Conservation (phyloP, 768 basidiomycete species). For the Auricularia heimuer region DNA sequence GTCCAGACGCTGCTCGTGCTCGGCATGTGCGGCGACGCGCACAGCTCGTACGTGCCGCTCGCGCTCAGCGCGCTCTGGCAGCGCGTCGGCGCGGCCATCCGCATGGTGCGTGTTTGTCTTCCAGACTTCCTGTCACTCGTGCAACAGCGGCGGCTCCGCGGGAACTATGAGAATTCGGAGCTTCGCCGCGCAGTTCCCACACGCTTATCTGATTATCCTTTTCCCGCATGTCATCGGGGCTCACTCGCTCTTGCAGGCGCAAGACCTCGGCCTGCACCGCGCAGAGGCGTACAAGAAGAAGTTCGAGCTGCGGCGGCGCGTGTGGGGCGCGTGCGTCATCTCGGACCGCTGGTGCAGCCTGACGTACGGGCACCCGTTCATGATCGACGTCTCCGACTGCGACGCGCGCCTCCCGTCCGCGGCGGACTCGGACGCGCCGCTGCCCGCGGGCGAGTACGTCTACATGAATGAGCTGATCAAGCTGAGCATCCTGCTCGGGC, state of each 20-base stretch:
- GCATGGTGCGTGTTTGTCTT: constrained; percentile 59
- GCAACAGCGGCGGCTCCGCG: constrained; percentile 7
- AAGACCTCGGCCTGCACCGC: constrained; percentile 91
- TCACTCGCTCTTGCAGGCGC: constrained; percentile 47
- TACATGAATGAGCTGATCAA: constrained; percentile 90
- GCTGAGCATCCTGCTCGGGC: constrained; percentile 82
- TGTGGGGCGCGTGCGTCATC: constrained; percentile 94
- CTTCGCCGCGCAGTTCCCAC: constrained; percentile 7
- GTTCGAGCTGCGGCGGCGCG: constrained; percentile 76
- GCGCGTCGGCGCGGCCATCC: constrained; percentile 76
- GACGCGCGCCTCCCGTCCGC: constrained; percentile 89
- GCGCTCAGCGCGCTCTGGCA: constrained; percentile 83
- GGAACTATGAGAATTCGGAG: neutral
- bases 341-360: constrained; percentile 89
- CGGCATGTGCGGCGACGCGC: constrained; percentile 81
- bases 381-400: constrained; percentile 96
- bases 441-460: constrained; percentile 39
- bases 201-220: constrained; percentile 2
- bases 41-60: constrained; percentile 80
- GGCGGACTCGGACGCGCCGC: constrained; percentile 36
- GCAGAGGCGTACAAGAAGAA: constrained; percentile 78
- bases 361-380: constrained; percentile 85
- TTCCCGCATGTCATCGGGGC: neutral
- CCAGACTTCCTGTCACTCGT: constrained; percentile 7
- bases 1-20: constrained; percentile 81